Base-by-base conservation (phyloP, 176 grass and related monocot species). In the Saccharum officinarum region DNA sequence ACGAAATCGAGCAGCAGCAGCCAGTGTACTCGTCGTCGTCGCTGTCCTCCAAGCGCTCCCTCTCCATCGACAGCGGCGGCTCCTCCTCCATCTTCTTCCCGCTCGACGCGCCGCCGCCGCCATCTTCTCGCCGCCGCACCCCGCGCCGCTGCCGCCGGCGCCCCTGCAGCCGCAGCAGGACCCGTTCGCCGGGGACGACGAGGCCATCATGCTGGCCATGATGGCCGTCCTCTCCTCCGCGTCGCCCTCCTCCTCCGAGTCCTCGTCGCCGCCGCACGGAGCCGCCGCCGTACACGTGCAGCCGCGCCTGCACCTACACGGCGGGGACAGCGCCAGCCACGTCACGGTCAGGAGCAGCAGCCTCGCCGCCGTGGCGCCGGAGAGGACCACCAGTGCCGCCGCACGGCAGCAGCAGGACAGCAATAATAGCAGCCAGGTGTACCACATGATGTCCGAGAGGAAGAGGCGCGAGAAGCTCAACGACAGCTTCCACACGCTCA, bases 381-480 rank as follows among this genome's bases (percentile, higher is more conserved):
- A 83, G 34, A 44, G 47, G 5, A 30, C 38, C 1, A 23, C 45
- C 49, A 9, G 23, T 62, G 84, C 23, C 23, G 71, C 71, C 13
- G 22, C 55, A 46, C 83, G 63, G 52, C 4, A 16, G 81, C 54
- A 23, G 72, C 26, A 8, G 47, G 73, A 49, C 34, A 0, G 60
- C 82, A 9, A 49, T 82, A 85, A 71, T 55, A 84, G 47, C 66
- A 92, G 82, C 80, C 93, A 95, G 57, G 70, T 88, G 61, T 86
- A 94, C 77, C 97, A 99, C 84, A 85, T 96, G 86, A 96, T 99
- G 68, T 99, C 97, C 2, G 97, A 99, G 78, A 92, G 97, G 61
- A 87, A 86, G 86, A 89, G 97, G 45, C 68, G 97, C 23, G 97
- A 92, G 84, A 99, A 96, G 83, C 90, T 99, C 64, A 99, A 96